Conservation (phyloP, 2,329 filamentous ascomycete species). For the Penicillium sp. region DNA sequence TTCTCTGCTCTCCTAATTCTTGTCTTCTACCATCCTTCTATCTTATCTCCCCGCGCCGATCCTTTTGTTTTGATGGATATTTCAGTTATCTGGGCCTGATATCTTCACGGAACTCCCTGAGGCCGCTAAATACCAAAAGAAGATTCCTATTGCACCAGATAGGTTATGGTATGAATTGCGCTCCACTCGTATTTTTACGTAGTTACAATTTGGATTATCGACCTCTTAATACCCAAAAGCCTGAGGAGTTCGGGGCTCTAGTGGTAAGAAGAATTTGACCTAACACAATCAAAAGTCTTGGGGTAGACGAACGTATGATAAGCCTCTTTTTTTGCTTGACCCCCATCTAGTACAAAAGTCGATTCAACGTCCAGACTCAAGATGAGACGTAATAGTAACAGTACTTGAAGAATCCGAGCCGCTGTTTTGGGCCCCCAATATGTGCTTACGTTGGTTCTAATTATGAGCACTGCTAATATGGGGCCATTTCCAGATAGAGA, state of each 20-base stretch:
- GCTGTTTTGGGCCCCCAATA: not conserved
- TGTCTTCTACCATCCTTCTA: constrained; percentile 11
- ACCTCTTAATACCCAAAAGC: no score
- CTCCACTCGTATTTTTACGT: not conserved
- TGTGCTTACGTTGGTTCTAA: not conserved
- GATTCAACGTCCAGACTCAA: not conserved
- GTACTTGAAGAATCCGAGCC: not conserved
- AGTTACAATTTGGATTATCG: not conserved
- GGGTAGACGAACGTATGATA: not conserved
- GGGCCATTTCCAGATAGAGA: not conserved
- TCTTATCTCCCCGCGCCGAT: constrained; percentile 16
- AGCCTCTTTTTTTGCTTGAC: not conserved
- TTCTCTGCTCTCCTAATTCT: constrained; percentile 17
- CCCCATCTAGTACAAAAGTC: not conserved
- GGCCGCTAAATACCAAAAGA: constrained; percentile 14
- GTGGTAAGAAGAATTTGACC: not conserved
- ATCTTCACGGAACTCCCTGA: constrained; percentile 14
- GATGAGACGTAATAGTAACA: not conserved
- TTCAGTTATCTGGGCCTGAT: constrained; percentile 12
- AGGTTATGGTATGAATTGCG: constrained; percentile 9
- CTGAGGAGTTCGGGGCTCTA: not conserved
- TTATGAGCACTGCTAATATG: not conserved
- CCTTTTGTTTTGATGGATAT: constrained; percentile 11
- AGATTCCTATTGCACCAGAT: constrained; percentile 14
- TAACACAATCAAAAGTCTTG: not conserved